Conservation (phyloP, 352 stramenopile species). For the Pythium monospermum region DNA sequence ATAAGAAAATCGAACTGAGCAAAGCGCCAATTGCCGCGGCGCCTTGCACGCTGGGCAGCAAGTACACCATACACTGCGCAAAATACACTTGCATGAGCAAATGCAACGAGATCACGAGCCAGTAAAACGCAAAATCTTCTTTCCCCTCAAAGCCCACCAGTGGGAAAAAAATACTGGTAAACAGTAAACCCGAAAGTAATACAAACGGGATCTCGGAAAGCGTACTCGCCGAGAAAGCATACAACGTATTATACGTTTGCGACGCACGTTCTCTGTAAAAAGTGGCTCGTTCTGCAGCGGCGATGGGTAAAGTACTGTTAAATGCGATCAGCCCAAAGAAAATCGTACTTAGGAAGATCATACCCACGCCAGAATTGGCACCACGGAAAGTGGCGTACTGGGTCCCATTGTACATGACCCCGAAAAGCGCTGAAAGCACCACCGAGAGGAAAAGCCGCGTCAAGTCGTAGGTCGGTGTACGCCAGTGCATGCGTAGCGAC, state of each 20-base stretch:
- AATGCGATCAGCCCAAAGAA: conserved; percentile 77
- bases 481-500: conserved; percentile 34
- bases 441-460: conserved; percentile 56
- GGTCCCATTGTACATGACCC: conserved; percentile 58
- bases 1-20: conserved; percentile 42
- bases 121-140: conserved; percentile 45
- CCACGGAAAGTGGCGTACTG: conserved; percentile 41
- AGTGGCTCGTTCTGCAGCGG: conserved; percentile 62
- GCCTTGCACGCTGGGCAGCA: conserved; percentile 34
- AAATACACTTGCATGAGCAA: conserved; percentile 49
- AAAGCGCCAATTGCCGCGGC: conserved; percentile 33
- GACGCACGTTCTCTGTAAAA: conserved; percentile 51
- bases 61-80: conserved; percentile 39
- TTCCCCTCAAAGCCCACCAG: conserved; percentile 45
- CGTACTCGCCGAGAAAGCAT: conserved; percentile 57
- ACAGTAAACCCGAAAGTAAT: conserved; percentile 40
- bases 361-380: conserved; percentile 48
- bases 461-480: conserved; percentile 68
- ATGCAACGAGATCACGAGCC: conserved; percentile 41
- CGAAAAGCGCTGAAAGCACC: conserved; percentile 63
- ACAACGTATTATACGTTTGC: conserved; percentile 63
- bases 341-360: conserved; percentile 81
- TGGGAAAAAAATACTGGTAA: conserved; percentile 51
- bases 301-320: conserved; percentile 54
- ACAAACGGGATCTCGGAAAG: conserved; percentile 76